Conservation (phyloP, 768 basidiomycete species). For the Boletus subparvulus region DNA sequence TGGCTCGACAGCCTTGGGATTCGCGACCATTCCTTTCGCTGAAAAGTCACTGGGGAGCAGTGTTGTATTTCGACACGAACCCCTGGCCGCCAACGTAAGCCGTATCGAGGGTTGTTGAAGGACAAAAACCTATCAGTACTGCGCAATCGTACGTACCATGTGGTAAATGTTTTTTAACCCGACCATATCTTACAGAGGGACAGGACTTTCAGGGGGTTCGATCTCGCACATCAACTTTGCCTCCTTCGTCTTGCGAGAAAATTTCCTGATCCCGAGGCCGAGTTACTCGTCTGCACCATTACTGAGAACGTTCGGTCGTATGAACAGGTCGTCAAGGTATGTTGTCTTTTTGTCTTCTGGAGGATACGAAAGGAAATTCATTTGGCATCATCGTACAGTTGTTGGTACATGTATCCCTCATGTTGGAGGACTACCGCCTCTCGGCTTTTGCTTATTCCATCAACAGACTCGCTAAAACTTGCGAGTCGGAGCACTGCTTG, state of each 20-base stretch:
- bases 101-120: conserved; percentile 93
- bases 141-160: conserved; percentile 51
- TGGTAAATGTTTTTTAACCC: neutral
- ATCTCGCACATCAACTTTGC: conserved; percentile 82
- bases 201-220: conserved; percentile 84
- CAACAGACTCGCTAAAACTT: conserved; percentile 39
- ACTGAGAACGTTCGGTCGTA: conserved; percentile 73
- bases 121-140: conserved; percentile 78
- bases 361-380: neutral
- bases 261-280: conserved; percentile 70
- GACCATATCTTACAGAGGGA: conserved; percentile 8
- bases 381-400: conserved; percentile 48
- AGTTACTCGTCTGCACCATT: conserved; percentile 71
- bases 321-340: conserved; percentile 87
- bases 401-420: conserved; percentile 76
- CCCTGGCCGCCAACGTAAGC: conserved; percentile 60
- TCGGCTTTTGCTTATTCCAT: conserved; percentile 92
- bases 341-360: conserved; percentile 7
- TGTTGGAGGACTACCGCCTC: conserved; percentile 76
- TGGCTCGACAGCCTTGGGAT: conserved; percentile 76
- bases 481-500: no score
- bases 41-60: conserved; percentile 69
- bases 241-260: conserved; percentile 73
- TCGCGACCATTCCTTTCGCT: conserved; percentile 54
- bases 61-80: conserved; percentile 74